Evolutionary conservation across 768 basidiomycete genomes (phyloP).

Genomic region (Boletus barrowsii): DNA sequence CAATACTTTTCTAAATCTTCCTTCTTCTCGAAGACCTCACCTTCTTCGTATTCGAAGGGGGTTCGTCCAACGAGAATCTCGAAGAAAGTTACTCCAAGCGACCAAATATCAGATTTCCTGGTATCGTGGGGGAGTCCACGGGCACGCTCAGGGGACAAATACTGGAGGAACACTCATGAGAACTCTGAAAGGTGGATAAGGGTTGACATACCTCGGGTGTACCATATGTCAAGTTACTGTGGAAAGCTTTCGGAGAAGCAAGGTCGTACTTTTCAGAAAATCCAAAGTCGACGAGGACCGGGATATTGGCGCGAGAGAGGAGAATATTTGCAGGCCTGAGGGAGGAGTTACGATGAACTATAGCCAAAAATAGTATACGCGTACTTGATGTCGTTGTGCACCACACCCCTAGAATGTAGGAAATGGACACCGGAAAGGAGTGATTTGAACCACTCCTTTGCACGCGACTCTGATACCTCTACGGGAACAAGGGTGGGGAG

Average conservation of each 20-base stretch:
- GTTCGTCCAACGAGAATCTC: slow-evolving; percentile 92
- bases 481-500: slow-evolving; percentile 87
- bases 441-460: slow-evolving; percentile 77
- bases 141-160: slow-evolving; percentile 90
- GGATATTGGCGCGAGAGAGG: slow-evolving; percentile 70
- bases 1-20: slow-evolving; percentile 87
- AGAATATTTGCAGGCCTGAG: slow-evolving; percentile 90
- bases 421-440: slow-evolving; percentile 83
- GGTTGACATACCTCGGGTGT: slow-evolving; percentile 72
- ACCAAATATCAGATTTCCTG: slow-evolving; percentile 85
- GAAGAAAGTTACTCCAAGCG: slow-evolving; percentile 88
- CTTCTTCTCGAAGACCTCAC: slow-evolving; percentile 72
- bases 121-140: slow-evolving; percentile 89
- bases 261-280: slow-evolving; percentile 88
- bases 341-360: background rate
- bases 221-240: slow-evolving; percentile 81
- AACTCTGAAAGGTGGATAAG: background rate
- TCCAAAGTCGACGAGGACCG: slow-evolving; percentile 93
- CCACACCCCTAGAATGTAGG: slow-evolving; percentile 78
- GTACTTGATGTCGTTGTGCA: slow-evolving; percentile 94
- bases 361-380: slow-evolving; percentile 23
- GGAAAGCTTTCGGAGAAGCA: slow-evolving; percentile 62
- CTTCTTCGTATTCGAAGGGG: slow-evolving; percentile 82
- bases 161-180: slow-evolving; percentile 42
- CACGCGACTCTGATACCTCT: slow-evolving; percentile 75